Conservation (phyloP, 164 flowering plant species). For the Aristolochia contorta region DNA sequence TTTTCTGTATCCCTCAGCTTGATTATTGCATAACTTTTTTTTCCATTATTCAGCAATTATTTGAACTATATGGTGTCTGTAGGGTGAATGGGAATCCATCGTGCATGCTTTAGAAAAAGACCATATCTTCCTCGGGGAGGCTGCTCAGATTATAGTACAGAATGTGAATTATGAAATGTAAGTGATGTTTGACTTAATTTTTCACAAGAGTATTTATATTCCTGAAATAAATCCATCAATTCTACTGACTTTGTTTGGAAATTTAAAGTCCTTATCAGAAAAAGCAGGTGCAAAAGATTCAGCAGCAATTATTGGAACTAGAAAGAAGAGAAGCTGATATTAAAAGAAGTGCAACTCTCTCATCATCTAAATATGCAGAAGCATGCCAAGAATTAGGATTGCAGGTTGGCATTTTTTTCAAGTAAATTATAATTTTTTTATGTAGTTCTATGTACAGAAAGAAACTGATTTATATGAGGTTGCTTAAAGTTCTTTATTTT, state of each 20-base stretch:
- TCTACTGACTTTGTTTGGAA: background rate
- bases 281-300: slow-evolving; percentile 90
- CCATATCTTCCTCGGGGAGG: slow-evolving; percentile 84
- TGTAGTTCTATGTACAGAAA: too few relatives aligned
- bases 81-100: slow-evolving; percentile 95
- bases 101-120: slow-evolving; percentile 86
- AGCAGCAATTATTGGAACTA: slow-evolving; percentile 82
- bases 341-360: slow-evolving; percentile 71
- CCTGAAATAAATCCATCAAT: too few relatives aligned
- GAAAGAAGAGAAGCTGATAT: slow-evolving; percentile 91
- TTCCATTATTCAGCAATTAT: background rate
- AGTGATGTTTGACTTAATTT: slow-evolving; percentile 13
- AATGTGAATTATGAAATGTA: slow-evolving; percentile 96
- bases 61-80: slow-evolving; percentile 6
- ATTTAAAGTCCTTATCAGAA: slow-evolving; percentile 80
- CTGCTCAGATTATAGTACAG: slow-evolving; percentile 91
- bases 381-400: slow-evolving; percentile 96
- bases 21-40: background rate
- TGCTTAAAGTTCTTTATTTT: background rate
- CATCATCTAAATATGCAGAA: slow-evolving; percentile 82
- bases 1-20: background rate
- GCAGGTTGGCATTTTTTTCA: slow-evolving; percentile 42
- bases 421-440: too few relatives aligned
- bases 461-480: background rate
- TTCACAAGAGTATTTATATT: background rate